Conservation (phyloP, 371 early-diverging fungal genomes). For the Dichotomocladium elegans region DNA sequence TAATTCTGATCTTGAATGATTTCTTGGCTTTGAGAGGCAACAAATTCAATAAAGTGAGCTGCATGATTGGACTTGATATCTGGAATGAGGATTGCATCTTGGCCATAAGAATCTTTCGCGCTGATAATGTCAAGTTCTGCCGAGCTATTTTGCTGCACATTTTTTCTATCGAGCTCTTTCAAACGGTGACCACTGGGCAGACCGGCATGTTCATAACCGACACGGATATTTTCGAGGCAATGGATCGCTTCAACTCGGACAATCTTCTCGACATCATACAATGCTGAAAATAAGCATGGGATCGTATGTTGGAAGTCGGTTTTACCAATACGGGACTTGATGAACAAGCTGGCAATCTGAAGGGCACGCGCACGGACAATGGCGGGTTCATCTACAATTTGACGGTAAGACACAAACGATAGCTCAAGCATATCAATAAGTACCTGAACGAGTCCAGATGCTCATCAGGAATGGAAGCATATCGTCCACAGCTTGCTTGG, state of each 20-base stretch:
- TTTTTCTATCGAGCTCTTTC: conserved; percentile 31
- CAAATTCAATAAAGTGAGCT: conserved; percentile 48
- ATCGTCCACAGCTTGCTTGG: conserved; percentile 49
- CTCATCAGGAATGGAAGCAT: conserved; percentile 63
- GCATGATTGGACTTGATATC: conserved; percentile 50
- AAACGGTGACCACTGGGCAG: conserved; percentile 35
- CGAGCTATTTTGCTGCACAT: neutral
- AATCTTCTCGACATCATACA: conserved; percentile 45
- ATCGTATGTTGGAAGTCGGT: conserved; percentile 80
- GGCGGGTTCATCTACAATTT: conserved; percentile 11
- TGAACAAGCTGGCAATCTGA: conserved; percentile 59
- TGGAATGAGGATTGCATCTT: conserved; percentile 33
- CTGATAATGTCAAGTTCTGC: conserved; percentile 17
- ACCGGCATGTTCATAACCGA: conserved; percentile 26
- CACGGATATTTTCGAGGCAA: conserved; percentile 51
- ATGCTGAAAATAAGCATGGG: conserved; percentile 68
- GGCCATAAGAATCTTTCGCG: conserved; percentile 40
- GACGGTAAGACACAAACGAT: too few relatives aligned
- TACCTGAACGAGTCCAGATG: conserved; percentile 51
- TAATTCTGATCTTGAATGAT: conserved; percentile 32
- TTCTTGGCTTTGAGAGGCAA: conserved; percentile 36
- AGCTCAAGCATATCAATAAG: neutral
- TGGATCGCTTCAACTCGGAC: conserved; percentile 58
- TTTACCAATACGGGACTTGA: conserved; percentile 38
- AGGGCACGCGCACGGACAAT: conserved; percentile 57